Evolutionary conservation across 2,329 filamentous ascomycete species (phyloP), one percentile per base, ranked within the genome.

Genomic region (Venturia carpophila): DNA sequence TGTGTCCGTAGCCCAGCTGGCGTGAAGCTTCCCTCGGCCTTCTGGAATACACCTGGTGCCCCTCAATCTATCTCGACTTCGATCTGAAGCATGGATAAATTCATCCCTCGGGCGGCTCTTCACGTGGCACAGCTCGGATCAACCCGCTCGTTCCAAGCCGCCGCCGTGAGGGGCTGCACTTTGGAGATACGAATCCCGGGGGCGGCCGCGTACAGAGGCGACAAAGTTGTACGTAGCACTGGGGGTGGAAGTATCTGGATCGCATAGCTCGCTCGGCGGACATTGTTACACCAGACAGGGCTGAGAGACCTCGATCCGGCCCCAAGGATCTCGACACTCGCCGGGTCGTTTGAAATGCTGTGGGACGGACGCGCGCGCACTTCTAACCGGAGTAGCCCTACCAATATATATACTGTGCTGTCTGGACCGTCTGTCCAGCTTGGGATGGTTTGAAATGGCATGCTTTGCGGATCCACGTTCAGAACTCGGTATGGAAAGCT

Each of bases 1-100:
- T n/a, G n/a, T n/a, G n/a, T n/a, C n/a, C n/a, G n/a, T n/a, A n/a
- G n/a, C 6, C 3, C 30, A 34, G 30, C 30, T 34, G 30, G 30
- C 30, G 30, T 34, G 30, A 47, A 47, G 13, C 13, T 21, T 47
- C 47, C 49, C 52, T 37, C 52, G 52, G 30, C 19, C 15, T 58
- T 58, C 52, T 58, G 30, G 52, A 58, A 37, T 37, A 37, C 15
- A 37, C 15, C 52, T 37, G 52, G 37, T 58, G 52, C 52, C 52
- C 52, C 52, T 58, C 52, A 58, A 58, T 58, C 27, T 58, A 37
- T n/a, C 15, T 3, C 39, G 30, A 34, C 52, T 58, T 37, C 11
- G 52, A 58, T 58, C 52, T 58, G 52, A 58, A 58, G 52, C 52
- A 58, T 58, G 52, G 52, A 58, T 58, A 37, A 9, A 58, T 52